Conservation (phyloP, 2,329 filamentous ascomycete species). For the Cadophora sp. region DNA sequence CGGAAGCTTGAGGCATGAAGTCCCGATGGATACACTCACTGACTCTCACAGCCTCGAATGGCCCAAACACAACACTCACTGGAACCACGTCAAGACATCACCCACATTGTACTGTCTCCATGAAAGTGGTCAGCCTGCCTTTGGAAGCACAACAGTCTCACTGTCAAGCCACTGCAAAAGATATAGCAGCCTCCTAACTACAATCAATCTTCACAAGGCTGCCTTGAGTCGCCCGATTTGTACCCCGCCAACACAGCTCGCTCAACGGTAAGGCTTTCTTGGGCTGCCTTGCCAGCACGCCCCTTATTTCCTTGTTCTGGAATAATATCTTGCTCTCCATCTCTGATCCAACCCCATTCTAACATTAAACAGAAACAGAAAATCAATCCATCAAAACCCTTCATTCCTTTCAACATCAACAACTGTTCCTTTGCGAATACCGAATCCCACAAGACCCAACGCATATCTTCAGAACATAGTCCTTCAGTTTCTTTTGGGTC, state of each 20-base stretch:
- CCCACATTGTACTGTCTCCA: not conserved
- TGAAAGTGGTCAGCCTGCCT: not conserved
- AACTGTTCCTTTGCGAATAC: not conserved
- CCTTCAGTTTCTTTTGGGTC: not conserved
- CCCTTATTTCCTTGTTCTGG: not conserved
- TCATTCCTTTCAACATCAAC: not conserved
- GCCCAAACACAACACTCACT: constrained; percentile 19
- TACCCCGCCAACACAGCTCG: constrained; percentile 27
- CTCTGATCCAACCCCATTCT: not conserved
- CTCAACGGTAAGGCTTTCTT: constrained; percentile 32
- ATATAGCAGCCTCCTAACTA: not conserved
- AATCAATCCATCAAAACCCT: not conserved
- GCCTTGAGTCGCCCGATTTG: constrained; percentile 3
- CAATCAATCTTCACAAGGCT: not conserved
- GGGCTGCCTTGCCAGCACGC: constrained; percentile 29
- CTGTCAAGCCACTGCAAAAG: not conserved
- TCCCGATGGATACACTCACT: not conserved
- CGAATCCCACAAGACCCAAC: not conserved
- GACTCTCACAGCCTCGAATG: constrained; percentile 23
- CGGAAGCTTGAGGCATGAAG: constrained; percentile 1
- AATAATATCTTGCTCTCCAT: not conserved
- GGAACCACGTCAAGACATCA: constrained; percentile 25
- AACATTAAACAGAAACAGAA: not conserved
- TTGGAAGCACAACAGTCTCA: not conserved
- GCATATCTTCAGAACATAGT: not conserved